A percentile compares a stretch with the other conserved stretches of the same genome.
Conservation (phyloP, 2,329 filamentous ascomycete genomes). For the Rhytidhysteron rufulum region DNA sequence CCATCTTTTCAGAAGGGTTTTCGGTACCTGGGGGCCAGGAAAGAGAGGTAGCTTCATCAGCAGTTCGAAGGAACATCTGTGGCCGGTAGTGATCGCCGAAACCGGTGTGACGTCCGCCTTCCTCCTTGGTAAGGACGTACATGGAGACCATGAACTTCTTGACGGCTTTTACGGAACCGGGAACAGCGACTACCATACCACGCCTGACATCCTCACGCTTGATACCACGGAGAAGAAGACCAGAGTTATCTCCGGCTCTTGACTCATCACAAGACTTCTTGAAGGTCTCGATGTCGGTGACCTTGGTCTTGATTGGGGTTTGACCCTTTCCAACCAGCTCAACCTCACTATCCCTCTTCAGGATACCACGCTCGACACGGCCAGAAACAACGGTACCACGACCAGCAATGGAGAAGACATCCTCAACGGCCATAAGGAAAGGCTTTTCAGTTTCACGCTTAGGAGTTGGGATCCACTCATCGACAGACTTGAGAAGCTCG, state of each 20-base stretch:
- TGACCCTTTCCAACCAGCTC: constrained; percentile 87
- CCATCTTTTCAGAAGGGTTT: constrained; percentile 69
- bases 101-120: constrained; percentile 94
- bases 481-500: constrained; percentile 83
- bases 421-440: constrained; percentile 97
- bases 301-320: constrained; percentile 91
- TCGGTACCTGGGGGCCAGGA: constrained; percentile 82
- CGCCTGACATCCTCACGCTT: constrained; percentile 91
- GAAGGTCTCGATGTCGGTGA: constrained; percentile 99
- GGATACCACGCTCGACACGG: constrained; percentile 89
- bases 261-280: constrained; percentile 99
- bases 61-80: constrained; percentile 92
- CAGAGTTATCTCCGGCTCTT: constrained; percentile 95
- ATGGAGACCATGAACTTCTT: constrained; percentile 91
- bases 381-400: constrained; percentile 96
- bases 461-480: constrained; percentile 94
- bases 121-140: constrained; percentile 96
- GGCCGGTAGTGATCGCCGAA: constrained; percentile 97
- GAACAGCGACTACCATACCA: constrained; percentile 89
- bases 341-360: constrained; percentile 93
- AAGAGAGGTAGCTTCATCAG: constrained; percentile 70
- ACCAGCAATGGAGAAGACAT: constrained; percentile 59
- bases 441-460: constrained; percentile 94
- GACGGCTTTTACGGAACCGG: constrained; percentile 80
- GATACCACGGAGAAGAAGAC: constrained; percentile 90